Evolutionary conservation across 2,329 filamentous ascomycete species (phyloP), one percentile per base, ranked within the genome.

Genomic region (Neonectria magnoliae): DNA sequence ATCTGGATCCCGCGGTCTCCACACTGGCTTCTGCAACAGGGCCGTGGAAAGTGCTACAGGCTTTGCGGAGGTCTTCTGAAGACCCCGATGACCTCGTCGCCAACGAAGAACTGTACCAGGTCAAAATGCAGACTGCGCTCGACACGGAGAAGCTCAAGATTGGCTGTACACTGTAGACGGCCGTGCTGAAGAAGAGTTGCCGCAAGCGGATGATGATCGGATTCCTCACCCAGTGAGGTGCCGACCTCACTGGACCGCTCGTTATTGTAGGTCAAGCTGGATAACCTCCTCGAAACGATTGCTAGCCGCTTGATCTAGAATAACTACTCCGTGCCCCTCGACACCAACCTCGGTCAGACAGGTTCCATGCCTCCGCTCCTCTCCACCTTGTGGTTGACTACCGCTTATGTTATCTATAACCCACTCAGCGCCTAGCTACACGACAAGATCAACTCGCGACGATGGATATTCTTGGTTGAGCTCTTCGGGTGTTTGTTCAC

Each of bases 161-260:
- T 8, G 79, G 80, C 0, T 73, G 77, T n/a, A 80, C 71, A 1
- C 78, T 80, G 0, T 84, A 82, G 81, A 80, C 72, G 41, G 82
- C 82, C 0, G 77, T 83, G 0, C n/a, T 83, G 22, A 80, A 79
- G 69, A 79, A 78, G 62, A 82, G 81, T 9, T 84, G 84, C 65
- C 76, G 83, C 18, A 85, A 84, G 75, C 76, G 84, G 1, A 84
- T 86, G 82, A 76, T 80, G 1, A 83, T 86, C 45, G 83, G 83
- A 0, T 86, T 85, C 64, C 73, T 85, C 38, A 85, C 83, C 0
- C 84, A 85, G 67, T 86, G 83, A 82, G 83, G 83, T 22, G 83
- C 83, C 2, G 83, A 85, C 57, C 85, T 85, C 69, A 82, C 80
- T n/a, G 84, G 84, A 0, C 82, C 83, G 11, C 76, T 86, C 1